Evolutionary conservation across 345 rosid genomes (phyloP).

Genomic region (Moringa oleifera): DNA sequence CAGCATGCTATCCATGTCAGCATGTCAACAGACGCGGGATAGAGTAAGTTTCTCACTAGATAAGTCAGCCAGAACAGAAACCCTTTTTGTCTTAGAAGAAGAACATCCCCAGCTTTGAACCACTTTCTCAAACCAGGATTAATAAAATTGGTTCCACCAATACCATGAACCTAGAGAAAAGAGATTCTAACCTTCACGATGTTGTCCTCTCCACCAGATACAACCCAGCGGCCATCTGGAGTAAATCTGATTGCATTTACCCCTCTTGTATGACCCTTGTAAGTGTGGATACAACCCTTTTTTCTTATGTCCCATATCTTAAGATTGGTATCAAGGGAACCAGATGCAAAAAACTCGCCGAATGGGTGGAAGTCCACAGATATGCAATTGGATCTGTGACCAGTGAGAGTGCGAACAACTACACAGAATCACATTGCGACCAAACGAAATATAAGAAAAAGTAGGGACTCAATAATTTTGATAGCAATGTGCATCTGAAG

Average conservation of each 20-base stretch:
- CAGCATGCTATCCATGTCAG: neutral
- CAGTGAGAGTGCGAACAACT: slow-evolving; percentile 94
- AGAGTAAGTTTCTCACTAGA: neutral
- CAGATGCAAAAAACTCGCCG: slow-evolving; percentile 98
- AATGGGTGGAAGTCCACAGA: slow-evolving; percentile 97
- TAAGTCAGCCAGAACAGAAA: neutral
- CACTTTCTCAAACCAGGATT: no score
- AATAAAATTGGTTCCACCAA: neutral
- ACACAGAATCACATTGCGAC: slow-evolving; percentile 16
- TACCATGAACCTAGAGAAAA: slow-evolving; percentile 9
- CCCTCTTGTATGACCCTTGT: slow-evolving; percentile 98
- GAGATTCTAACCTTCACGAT: slow-evolving; percentile 66
- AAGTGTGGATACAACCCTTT: slow-evolving; percentile 96
- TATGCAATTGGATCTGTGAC: slow-evolving; percentile 96
- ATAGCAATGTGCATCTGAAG: neutral
- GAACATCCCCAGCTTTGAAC: neutral
- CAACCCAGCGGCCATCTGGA: slow-evolving; percentile 99
- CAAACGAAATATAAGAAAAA: slow-evolving; percentile 12
- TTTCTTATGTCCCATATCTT: slow-evolving; percentile 99
- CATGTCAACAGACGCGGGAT: neutral
- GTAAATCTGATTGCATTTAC: slow-evolving; percentile 95
- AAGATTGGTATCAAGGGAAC: slow-evolving; percentile 93
- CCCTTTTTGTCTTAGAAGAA: neutral
- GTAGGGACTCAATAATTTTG: neutral
- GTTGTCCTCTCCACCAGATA: slow-evolving; percentile 97